These are phyloP conservation scores for Populus trichocarpa DNA, from an alignment of 441 rosid species.

Conservation along the genomic window DNA sequence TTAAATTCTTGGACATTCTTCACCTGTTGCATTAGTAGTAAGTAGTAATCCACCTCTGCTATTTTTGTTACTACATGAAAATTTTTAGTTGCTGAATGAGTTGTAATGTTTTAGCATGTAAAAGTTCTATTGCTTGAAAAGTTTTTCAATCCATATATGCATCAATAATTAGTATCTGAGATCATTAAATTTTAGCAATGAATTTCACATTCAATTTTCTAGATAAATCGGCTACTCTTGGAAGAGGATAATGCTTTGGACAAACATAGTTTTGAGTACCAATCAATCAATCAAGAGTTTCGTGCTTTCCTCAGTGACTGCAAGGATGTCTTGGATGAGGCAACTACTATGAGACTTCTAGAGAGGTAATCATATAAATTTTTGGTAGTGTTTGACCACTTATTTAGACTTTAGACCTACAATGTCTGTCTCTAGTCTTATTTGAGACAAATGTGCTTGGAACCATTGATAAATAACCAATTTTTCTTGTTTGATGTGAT, in stretches of 20 bases:
- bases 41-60: not conserved
- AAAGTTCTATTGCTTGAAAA: constrained; percentile 9
- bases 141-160: not conserved
- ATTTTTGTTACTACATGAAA: not conserved
- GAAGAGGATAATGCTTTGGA: constrained; percentile 92
- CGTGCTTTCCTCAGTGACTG: constrained; percentile 96
- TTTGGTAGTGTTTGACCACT: not conserved
- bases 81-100: not conserved
- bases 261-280: constrained; percentile 78
- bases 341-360: constrained; percentile 93
- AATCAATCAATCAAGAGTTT: constrained; percentile 79
- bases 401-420: not conserved
- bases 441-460: not conserved
- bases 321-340: constrained; percentile 97
- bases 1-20: not conserved
- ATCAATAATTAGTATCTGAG: constrained; percentile 5
- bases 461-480: not conserved
- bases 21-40: not conserved
- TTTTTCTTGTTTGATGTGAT: not conserved
- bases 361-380: constrained; percentile 64
- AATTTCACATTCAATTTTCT: constrained; percentile 16
- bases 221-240: constrained; percentile 92
- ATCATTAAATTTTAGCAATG: constrained; percentile 13
- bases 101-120: constrained; percentile 1
- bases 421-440: not conserved